Percentiles rank a stretch among this genome's conserved stretches.
Evolutionary conservation across 805 yeast genomes (phyloP).

Genomic region (Ogataea kodamae): DNA sequence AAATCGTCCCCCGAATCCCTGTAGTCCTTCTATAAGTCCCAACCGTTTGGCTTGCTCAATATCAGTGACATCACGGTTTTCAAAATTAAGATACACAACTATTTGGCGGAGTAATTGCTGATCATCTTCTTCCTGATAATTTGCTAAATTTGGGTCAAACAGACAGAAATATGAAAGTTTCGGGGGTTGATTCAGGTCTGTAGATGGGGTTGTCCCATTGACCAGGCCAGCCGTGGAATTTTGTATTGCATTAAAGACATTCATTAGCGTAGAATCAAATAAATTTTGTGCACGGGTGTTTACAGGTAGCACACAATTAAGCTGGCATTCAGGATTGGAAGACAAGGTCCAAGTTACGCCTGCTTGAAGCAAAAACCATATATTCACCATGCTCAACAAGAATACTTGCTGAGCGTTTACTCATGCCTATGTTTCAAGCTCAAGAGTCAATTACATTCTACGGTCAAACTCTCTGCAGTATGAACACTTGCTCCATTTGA

Average conservation of each 20-base stretch:
- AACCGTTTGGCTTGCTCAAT: constrained; percentile 22
- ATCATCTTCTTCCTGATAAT: constrained; percentile 21
- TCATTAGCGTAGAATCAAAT: constrained; percentile 11
- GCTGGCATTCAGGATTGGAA: too few species aligned
- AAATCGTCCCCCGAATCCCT: constrained; percentile 27
- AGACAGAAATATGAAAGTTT: constrained; percentile 23
- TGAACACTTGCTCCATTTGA: too few species aligned
- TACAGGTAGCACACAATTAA: too few species aligned
- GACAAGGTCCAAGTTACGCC: too few species aligned
- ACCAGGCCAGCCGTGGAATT: constrained; percentile 19
- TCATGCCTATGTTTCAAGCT: too few species aligned
- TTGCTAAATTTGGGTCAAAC: constrained; percentile 18
- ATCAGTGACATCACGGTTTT: constrained; percentile 16
- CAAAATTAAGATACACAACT: constrained; percentile 24
- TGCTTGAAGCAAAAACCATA: too few species aligned
- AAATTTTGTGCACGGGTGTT: constrained; percentile 5
- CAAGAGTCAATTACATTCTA: too few species aligned
- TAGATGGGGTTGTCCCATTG: constrained; percentile 1
- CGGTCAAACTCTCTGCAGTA: too few species aligned
- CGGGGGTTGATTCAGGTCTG: constrained; percentile 12
- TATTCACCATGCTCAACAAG: too few species aligned
- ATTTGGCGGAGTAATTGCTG: constrained; percentile 24
- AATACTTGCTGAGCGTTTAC: too few species aligned
- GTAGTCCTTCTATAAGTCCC: constrained; percentile 30
- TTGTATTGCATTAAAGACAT: constrained; percentile 22